Evolutionary conservation across 768 basidiomycete genomes (phyloP).

Genomic region (Mycena vitilis): DNA sequence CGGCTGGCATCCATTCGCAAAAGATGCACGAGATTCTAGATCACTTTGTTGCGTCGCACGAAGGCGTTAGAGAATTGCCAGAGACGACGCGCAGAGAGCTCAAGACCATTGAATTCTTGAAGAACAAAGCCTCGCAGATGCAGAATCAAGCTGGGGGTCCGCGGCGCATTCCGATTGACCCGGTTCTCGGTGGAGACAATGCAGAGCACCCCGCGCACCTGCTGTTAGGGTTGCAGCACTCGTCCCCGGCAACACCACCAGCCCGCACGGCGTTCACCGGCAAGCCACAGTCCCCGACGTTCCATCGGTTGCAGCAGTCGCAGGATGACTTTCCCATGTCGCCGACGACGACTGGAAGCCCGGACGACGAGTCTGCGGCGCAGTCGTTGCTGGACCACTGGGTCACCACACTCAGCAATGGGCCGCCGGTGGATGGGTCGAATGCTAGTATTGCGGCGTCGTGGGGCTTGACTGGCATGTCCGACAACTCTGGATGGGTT

Average conservation of each 20-base stretch:
- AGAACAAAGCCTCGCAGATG: slow-evolving; percentile 71
- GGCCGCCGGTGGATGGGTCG: slow-evolving; percentile 61
- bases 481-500: slow-evolving; percentile 71
- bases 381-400: slow-evolving; percentile 87
- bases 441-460: slow-evolving; percentile 60
- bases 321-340: slow-evolving; percentile 63
- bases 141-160: slow-evolving; percentile 50
- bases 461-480: slow-evolving; percentile 70
- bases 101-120: slow-evolving; percentile 87
- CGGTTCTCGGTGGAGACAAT: slow-evolving; percentile 40
- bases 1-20: slow-evolving; percentile 72
- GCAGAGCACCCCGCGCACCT: slow-evolving; percentile 64
- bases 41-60: slow-evolving; percentile 77
- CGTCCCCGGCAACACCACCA: slow-evolving; percentile 48
- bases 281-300: slow-evolving; percentile 61
- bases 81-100: slow-evolving; percentile 86
- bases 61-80: slow-evolving; percentile 75
- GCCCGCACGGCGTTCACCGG: slow-evolving; percentile 45
- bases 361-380: slow-evolving; percentile 81
- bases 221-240: slow-evolving; percentile 60
- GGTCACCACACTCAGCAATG: slow-evolving; percentile 83
- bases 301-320: slow-evolving; percentile 70
- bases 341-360: slow-evolving; percentile 76
- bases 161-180: slow-evolving; percentile 42
- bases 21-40: slow-evolving; percentile 86